These are phyloP conservation scores for Neofusicoccum ribis DNA, from an alignment of 2,329 filamentous ascomycete genomes.

Conservation along the genomic window DNA sequence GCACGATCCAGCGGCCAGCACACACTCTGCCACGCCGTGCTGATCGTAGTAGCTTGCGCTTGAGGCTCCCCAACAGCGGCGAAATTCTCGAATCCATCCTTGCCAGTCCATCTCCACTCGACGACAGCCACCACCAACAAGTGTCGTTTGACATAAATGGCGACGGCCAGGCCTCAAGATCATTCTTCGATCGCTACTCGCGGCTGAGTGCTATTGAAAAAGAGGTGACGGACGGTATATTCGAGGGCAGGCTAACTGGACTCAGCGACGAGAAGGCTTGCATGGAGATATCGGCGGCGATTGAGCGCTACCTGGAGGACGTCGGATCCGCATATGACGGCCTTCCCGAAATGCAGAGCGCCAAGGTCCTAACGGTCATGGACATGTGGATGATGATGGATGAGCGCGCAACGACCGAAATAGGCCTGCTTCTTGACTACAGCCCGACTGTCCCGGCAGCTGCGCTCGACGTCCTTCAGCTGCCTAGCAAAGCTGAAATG, in stretches of 20 bases:
- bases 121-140: not conserved
- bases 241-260: not conserved
- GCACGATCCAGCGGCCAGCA: constrained; percentile 39
- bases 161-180: not conserved
- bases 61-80: not conserved
- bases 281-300: constrained; percentile 33
- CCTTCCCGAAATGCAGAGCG: constrained; percentile 53
- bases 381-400: constrained; percentile 63
- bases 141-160: not conserved
- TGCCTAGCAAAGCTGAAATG: constrained; percentile 53
- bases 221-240: not conserved
- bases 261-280: constrained; percentile 26
- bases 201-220: not conserved
- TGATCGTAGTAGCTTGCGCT: not conserved
- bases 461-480: constrained; percentile 57
- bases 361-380: constrained; percentile 55
- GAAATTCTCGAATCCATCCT: not conserved
- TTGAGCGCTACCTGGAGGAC: constrained; percentile 37
- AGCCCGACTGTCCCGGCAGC: constrained; percentile 53
- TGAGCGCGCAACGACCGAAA: constrained; percentile 40
- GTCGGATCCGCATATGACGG: constrained; percentile 42
- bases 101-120: not conserved
- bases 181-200: not conserved
- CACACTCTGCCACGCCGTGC: constrained; percentile 44
- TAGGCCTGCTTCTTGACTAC: constrained; percentile 53